phyloP scores from a whole-genome alignment of 2,329 filamentous ascomycete species.

The Fusarium globosum region DNA sequence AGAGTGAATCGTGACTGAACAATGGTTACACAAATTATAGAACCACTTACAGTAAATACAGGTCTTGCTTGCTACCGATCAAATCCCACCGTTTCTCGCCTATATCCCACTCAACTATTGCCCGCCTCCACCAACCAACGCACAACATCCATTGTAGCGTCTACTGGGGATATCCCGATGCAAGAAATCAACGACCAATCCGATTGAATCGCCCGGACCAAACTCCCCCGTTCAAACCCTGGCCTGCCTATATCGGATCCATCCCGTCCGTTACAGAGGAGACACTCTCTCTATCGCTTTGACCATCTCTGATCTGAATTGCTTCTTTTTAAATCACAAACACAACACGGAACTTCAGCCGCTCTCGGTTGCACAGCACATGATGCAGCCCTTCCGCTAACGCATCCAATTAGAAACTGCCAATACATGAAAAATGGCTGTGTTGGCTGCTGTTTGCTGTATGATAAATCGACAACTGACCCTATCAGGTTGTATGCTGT shows the following conservation, averaged over 20 bases:
- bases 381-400: constrained; percentile 9
- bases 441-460: neutral
- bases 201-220: neutral
- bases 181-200: constrained; percentile 17
- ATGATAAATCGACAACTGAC: neutral
- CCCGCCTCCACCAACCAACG: neutral
- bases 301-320: constrained; percentile 4
- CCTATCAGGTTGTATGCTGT: neutral
- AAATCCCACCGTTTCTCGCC: neutral
- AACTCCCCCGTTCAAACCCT: neutral
- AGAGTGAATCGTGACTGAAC: neutral
- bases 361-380: constrained; percentile 3
- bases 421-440: neutral
- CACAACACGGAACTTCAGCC: constrained; percentile 6
- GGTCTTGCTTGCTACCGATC: neutral
- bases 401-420: constrained; percentile 1
- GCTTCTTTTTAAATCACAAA: constrained; percentile 1
- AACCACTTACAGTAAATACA: neutral
- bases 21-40: neutral
- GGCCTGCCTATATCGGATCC: neutral
- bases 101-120: neutral
- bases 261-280: neutral
- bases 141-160: constrained; percentile 8
- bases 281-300: neutral
- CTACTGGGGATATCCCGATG: constrained; percentile 11